These are phyloP conservation scores for Paxillus involutus DNA, from an alignment of 768 basidiomycete species.

Conservation along the genomic window DNA sequence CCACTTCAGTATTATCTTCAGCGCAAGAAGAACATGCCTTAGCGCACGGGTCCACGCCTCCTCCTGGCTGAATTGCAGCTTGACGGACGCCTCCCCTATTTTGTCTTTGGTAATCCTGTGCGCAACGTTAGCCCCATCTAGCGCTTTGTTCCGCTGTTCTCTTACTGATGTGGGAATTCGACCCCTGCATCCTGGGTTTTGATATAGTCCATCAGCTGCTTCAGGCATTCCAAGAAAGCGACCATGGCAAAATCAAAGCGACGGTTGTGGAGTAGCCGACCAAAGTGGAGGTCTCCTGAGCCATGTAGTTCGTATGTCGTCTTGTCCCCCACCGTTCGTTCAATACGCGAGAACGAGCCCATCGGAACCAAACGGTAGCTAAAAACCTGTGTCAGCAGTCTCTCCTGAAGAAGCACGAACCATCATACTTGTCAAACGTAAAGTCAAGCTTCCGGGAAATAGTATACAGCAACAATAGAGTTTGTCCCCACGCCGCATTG, in stretches of 20 bases:
- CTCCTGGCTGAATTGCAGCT: conserved; percentile 92
- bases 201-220: conserved; percentile 87
- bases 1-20: conserved; percentile 89
- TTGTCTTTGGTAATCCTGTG: conserved; percentile 86
- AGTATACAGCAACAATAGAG: conserved; percentile 86
- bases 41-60: conserved; percentile 95
- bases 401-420: neutral
- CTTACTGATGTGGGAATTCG: conserved; percentile 88
- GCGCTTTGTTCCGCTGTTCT: conserved; percentile 14
- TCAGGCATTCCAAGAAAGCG: conserved; percentile 91
- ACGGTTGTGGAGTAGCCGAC: conserved; percentile 88
- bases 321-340: conserved; percentile 79
- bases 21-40: conserved; percentile 84
- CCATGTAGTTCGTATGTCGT: conserved; percentile 90
- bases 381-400: conserved; percentile 9
- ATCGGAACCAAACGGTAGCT: conserved; percentile 92
- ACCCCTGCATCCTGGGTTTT: conserved; percentile 67
- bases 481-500: conserved; percentile 98
- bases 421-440: conserved; percentile 75
- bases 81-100: conserved; percentile 94
- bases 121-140: neutral
- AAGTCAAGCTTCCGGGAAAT: conserved; percentile 91
- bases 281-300: conserved; percentile 88
- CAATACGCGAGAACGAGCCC: conserved; percentile 93
- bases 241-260: conserved; percentile 97